Evolutionary conservation across 768 basidiomycete genomes (phyloP).

Genomic region (Trametes cinnabarina): DNA sequence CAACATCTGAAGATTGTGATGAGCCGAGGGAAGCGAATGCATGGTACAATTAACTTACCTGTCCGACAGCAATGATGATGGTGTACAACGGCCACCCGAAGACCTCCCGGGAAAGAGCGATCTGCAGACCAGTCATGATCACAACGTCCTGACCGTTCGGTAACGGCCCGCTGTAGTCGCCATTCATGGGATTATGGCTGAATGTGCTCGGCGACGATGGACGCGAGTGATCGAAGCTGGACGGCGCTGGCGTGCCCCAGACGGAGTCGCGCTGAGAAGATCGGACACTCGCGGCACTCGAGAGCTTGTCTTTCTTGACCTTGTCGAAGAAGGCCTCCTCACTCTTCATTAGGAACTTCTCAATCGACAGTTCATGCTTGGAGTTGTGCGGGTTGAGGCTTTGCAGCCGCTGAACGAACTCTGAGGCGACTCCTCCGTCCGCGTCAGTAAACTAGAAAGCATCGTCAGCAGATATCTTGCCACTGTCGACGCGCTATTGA

Average conservation of each 20-base stretch:
- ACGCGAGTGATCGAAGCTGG: slow-evolving; percentile 57
- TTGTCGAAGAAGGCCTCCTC: slow-evolving; percentile 93
- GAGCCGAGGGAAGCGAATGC: neutral
- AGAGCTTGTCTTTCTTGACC: slow-evolving; percentile 84
- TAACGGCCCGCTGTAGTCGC: slow-evolving; percentile 46
- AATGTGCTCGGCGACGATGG: slow-evolving; percentile 63
- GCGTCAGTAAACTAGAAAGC: slow-evolving; percentile 79
- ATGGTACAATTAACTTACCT: slow-evolving; percentile 42
- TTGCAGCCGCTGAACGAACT: slow-evolving; percentile 86
- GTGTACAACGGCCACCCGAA: slow-evolving; percentile 91
- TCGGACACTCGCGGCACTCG: slow-evolving; percentile 74
- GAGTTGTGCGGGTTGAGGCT: slow-evolving; percentile 80
- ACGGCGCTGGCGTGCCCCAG: slow-evolving; percentile 72
- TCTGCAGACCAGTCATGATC: slow-evolving; percentile 82
- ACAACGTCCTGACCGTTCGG: slow-evolving; percentile 48
- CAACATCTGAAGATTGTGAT: slow-evolving; percentile 55
- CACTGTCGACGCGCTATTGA: too few species aligned
- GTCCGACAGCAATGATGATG: slow-evolving; percentile 82
- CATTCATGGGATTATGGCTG: slow-evolving; percentile 43
- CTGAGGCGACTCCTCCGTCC: slow-evolving; percentile 86
- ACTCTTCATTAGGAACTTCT: slow-evolving; percentile 85
- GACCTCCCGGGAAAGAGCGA: slow-evolving; percentile 76
- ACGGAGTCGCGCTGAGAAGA: slow-evolving; percentile 79
- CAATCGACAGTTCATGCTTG: slow-evolving; percentile 87
- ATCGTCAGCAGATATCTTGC: slow-evolving; percentile 2